A percentile compares a stretch with the other conserved stretches of the same genome.
These are phyloP conservation scores for Pseudozyma thailandica DNA, from an alignment of 1,284 basidiomycete genomes.

Conservation along the genomic window DNA sequence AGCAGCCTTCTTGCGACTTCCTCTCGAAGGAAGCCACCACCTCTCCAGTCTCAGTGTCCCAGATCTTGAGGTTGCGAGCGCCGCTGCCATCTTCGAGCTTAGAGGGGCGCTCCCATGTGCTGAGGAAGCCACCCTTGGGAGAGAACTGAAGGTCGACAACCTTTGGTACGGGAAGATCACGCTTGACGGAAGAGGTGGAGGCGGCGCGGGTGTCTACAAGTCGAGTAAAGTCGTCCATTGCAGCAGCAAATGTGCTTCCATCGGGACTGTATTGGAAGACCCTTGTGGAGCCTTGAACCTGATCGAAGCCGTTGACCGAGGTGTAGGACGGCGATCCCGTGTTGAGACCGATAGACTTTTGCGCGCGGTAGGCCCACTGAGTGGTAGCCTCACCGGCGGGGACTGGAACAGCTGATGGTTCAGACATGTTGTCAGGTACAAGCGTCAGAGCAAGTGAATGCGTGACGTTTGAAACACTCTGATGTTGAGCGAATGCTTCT, in stretches of 20 bases:
- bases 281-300: constrained; percentile 76
- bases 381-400: constrained; percentile 43
- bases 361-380: constrained; percentile 76
- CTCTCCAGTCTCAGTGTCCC: constrained; percentile 82
- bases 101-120: constrained; percentile 91
- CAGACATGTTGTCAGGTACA: constrained; percentile 19
- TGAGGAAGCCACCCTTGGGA: constrained; percentile 88
- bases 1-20: constrained; percentile 80
- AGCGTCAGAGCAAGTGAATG: constrained; percentile 28
- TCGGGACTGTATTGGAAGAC: constrained; percentile 86
- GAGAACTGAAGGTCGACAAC: constrained; percentile 89
- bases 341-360: constrained; percentile 89
- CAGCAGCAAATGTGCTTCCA: constrained; percentile 86
- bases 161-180: constrained; percentile 72
- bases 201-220: constrained; percentile 74
- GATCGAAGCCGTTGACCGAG: constrained; percentile 75
- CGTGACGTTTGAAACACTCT: constrained; percentile 5
- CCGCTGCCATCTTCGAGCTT: constrained; percentile 77
- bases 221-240: constrained; percentile 79
- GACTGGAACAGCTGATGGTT: constrained; percentile 35
- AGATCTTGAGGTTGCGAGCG: constrained; percentile 87
- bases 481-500: neutral
- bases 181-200: constrained; percentile 54
- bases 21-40: constrained; percentile 84
- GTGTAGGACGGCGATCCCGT: constrained; percentile 82